These are phyloP conservation scores for Naganishia onofrii DNA, from an alignment of 768 basidiomycete species.

Conservation along the genomic window DNA sequence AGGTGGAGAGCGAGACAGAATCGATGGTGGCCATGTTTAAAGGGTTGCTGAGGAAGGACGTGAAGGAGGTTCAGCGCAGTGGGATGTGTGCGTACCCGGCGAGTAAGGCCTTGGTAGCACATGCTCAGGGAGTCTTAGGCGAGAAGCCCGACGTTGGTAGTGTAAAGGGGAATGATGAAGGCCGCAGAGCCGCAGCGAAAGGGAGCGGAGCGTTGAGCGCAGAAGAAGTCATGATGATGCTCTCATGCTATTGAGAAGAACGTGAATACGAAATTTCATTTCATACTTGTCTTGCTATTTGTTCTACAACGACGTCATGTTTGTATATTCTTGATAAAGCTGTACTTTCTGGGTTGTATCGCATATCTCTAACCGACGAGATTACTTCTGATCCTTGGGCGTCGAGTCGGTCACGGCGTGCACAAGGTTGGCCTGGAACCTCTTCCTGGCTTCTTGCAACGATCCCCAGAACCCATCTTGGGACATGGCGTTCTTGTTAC, in stretches of 20 bases:
- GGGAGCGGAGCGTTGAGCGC: background rate
- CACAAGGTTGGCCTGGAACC: slow-evolving; percentile 41
- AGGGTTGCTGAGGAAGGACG: background rate
- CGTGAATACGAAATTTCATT: background rate
- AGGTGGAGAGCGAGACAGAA: background rate
- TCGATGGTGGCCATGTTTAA: background rate
- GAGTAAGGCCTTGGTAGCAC: background rate
- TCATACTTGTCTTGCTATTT: background rate
- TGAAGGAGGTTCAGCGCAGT: background rate
- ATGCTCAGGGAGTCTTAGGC: slow-evolving; percentile 1
- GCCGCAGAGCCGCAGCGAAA: background rate
- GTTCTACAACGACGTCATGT: background rate
- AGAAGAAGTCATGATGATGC: background rate
- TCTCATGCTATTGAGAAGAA: background rate
- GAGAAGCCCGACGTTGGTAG: too few species aligned
- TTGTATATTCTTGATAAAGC: too few species aligned
- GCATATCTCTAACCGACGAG: background rate
- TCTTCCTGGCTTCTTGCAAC: slow-evolving; percentile 48
- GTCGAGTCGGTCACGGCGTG: slow-evolving; percentile 39
- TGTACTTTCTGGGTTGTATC: background rate
- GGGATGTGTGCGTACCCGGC: background rate
- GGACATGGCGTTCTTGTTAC: slow-evolving; percentile 43
- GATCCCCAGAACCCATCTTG: slow-evolving; percentile 49
- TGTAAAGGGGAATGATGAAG: background rate
- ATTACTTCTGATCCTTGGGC: slow-evolving; percentile 42